Percentiles rank a stretch among this genome's conserved stretches.
These are phyloP conservation scores for Inonotus obliquus DNA, from an alignment of 1,284 basidiomycete genomes.

Conservation along the genomic window DNA sequence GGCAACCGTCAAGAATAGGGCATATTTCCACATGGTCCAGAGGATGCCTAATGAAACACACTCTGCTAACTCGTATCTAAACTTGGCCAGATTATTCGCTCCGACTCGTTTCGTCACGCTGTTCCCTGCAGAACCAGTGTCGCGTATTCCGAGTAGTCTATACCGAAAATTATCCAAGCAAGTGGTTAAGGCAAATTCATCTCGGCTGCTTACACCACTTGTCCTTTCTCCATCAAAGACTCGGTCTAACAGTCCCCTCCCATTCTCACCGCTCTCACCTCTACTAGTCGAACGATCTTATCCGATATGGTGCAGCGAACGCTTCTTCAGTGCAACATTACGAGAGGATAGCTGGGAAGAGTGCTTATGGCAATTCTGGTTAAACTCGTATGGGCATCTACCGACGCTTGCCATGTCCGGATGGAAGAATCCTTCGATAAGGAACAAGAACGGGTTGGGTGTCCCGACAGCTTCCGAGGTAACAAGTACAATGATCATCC, in stretches of 20 bases:
- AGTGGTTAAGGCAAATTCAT: background rate
- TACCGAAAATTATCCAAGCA: background rate
- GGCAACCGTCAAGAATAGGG: conserved; percentile 25
- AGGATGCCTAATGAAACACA: conserved; percentile 32
- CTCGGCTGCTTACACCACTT: conserved; percentile 5
- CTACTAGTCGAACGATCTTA: conserved; percentile 44
- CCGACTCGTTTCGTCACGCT: conserved; percentile 44
- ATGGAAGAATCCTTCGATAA: background rate
- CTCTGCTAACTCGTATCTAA: conserved; percentile 54
- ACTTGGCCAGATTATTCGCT: conserved; percentile 58
- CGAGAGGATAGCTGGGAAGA: conserved; percentile 55
- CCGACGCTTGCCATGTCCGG: background rate
- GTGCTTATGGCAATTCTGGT: conserved; percentile 65
- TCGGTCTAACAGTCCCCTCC: conserved; percentile 28
- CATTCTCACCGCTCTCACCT: conserved; percentile 40
- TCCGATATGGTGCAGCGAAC: conserved; percentile 60
- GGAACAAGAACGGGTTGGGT: background rate
- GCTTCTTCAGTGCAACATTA: conserved; percentile 42
- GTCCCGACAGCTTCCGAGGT: conserved; percentile 1
- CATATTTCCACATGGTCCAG: conserved; percentile 49
- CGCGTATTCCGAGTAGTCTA: conserved; percentile 19
- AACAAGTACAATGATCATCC: background rate
- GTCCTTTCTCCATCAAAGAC: conserved; percentile 26
- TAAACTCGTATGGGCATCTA: conserved; percentile 31
- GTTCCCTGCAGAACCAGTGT: conserved; percentile 37